Percentiles rank a stretch among this genome's conserved stretches.
Evolutionary conservation across 2,329 filamentous ascomycete species (phyloP).

Genomic region (Talaromyces amestolkiae): DNA sequence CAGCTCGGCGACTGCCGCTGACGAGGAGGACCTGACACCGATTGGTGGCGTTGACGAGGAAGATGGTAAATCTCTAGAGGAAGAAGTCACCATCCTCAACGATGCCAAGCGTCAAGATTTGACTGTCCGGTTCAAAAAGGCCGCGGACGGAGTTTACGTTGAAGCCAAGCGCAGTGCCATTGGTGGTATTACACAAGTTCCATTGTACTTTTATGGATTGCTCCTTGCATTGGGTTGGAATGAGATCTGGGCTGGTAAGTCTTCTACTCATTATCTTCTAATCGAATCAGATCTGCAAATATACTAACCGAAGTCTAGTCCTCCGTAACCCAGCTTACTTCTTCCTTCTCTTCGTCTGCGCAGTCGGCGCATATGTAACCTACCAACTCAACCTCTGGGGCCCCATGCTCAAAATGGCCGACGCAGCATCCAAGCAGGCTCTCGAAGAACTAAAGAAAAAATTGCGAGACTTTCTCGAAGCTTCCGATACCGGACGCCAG

Average conservation of each 20-base stretch:
- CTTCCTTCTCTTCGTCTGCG: conserved; percentile 75
- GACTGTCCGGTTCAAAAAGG: conserved; percentile 95
- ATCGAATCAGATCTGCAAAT: neutral
- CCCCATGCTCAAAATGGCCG: conserved; percentile 91
- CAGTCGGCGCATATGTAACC: conserved; percentile 77
- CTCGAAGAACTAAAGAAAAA: conserved; percentile 89
- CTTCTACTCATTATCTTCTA: neutral
- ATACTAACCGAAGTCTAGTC: conserved; percentile 55
- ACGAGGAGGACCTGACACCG: conserved; percentile 83
- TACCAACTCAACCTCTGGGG: conserved; percentile 94
- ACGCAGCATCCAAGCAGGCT: conserved; percentile 81
- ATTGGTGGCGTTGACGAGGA: conserved; percentile 95
- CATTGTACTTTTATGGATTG: conserved; percentile 89
- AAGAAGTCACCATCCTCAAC: conserved; percentile 92
- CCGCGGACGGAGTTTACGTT: conserved; percentile 93
- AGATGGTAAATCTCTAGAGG: conserved; percentile 88
- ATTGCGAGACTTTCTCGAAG: conserved; percentile 84
- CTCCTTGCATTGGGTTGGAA: conserved; percentile 96
- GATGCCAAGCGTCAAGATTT: conserved; percentile 89
- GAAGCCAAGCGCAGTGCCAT: conserved; percentile 97
- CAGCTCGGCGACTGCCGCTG: conserved; percentile 68
- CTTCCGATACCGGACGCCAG: conserved; percentile 77
- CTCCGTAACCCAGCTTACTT: conserved; percentile 92
- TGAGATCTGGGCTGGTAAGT: conserved; percentile 86
- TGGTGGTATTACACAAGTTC: conserved; percentile 89